phyloP scores from a whole-genome alignment of 2,329 filamentous ascomycete species.

The Xylaria sp. region DNA sequence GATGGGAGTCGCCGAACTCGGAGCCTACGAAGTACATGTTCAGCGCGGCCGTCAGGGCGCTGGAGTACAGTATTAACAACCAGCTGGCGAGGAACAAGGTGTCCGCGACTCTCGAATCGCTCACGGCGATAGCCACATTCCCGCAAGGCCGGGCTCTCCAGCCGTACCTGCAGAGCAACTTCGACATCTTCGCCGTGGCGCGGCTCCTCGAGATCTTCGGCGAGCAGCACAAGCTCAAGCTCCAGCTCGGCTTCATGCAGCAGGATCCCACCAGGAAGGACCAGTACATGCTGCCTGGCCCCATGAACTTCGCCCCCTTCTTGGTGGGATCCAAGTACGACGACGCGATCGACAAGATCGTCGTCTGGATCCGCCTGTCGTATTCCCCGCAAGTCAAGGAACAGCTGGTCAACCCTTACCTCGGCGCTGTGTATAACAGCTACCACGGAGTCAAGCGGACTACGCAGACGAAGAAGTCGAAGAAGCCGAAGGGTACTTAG shows the following conservation, averaged over 20 bases:
- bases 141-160: background rate
- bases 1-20: background rate
- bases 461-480: background rate
- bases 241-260: slow-evolving; percentile 26
- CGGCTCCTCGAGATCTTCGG: slow-evolving; percentile 10
- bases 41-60: background rate
- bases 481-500: background rate
- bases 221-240: background rate
- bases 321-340: slow-evolving; percentile 16
- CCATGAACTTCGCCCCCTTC: background rate
- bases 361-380: slow-evolving; percentile 22
- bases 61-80: background rate
- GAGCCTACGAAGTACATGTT: background rate
- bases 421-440: slow-evolving; percentile 1
- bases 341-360: background rate
- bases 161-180: background rate
- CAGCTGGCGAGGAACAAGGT: background rate
- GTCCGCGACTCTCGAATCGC: background rate
- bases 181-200: slow-evolving; percentile 9
- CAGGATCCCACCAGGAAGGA: background rate
- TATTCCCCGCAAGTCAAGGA: background rate
- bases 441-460: background rate
- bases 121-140: background rate
- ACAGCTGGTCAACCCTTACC: slow-evolving; percentile 7
- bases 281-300: background rate